Conservation (phyloP, 2,329 filamentous ascomycete species). For the Fusarium sp. region DNA sequence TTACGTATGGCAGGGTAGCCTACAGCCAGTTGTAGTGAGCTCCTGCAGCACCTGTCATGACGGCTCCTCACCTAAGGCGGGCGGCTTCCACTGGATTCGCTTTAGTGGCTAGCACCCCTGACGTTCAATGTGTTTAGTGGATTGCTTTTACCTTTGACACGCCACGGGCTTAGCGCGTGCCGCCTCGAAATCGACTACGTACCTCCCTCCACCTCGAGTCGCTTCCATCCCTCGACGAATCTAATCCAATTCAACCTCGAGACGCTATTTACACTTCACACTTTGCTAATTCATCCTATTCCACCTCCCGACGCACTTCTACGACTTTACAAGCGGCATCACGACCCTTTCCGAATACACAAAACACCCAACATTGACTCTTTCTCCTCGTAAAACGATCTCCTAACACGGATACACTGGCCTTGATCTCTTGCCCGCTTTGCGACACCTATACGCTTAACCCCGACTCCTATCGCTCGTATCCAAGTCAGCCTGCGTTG, state of each 20-base stretch:
- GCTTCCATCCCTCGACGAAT: constrained; percentile 37
- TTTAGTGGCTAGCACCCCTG: constrained; percentile 10
- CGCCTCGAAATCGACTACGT: constrained; percentile 20
- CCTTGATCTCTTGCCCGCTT: constrained; percentile 24
- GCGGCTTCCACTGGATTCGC: constrained; percentile 8
- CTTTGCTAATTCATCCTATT: constrained; percentile 12
- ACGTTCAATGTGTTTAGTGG: constrained; percentile 31
- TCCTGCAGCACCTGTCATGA: background rate
- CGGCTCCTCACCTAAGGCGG: constrained; percentile 16
- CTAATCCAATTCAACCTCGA: constrained; percentile 26
- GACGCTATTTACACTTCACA: constrained; percentile 33
- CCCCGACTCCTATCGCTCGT: constrained; percentile 24
- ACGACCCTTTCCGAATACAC: background rate
- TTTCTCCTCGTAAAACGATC: background rate
- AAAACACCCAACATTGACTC: constrained; percentile 3
- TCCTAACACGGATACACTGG: constrained; percentile 4
- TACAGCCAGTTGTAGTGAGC: background rate
- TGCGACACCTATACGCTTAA: constrained; percentile 32
- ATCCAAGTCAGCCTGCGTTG: constrained; percentile 6
- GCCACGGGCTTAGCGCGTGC: constrained; percentile 44
- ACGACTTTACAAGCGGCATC: background rate
- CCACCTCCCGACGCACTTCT: constrained; percentile 9
- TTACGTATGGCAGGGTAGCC: background rate
- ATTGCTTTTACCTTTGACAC: constrained; percentile 31
- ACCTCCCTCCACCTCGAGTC: constrained; percentile 20